A percentile compares a stretch with the other conserved stretches of the same genome.
Conservation (phyloP, 345 rosid genomes). For the Eucalyptus sp. region DNA sequence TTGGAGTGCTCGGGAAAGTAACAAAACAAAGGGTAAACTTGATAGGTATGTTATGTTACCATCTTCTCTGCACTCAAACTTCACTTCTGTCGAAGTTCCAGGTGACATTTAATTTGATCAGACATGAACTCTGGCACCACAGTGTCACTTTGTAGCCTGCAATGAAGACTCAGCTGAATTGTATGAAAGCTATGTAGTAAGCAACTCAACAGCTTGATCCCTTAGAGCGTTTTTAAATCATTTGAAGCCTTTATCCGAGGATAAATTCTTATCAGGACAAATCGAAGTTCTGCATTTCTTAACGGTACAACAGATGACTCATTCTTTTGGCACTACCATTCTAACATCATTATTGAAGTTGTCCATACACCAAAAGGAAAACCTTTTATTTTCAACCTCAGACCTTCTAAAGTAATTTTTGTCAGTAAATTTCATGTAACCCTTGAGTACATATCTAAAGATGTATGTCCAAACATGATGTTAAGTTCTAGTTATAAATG, state of each 20-base stretch:
- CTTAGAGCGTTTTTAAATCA: neutral
- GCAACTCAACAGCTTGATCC: neutral
- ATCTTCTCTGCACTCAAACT: neutral
- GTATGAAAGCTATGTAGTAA: neutral
- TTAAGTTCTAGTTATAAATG: neutral
- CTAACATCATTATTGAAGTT: neutral
- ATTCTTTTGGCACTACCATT: neutral
- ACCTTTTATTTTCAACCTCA: neutral
- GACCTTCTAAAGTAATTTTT: neutral
- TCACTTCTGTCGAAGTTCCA: neutral
- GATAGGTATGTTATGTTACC: conserved; percentile 23
- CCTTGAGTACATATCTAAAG: neutral
- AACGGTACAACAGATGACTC: neutral
- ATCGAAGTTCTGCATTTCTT: neutral
- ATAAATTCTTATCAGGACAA: neutral
- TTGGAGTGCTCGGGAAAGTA: neutral
- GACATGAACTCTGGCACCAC: neutral
- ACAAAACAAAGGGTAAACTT: conserved; percentile 23
- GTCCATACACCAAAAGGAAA: neutral
- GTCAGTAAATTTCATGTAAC: neutral
- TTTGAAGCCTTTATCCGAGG: neutral
- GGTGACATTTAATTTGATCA: neutral
- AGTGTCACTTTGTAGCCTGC: neutral
- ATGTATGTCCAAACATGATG: neutral
- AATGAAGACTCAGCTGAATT: neutral